Base-by-base conservation (phyloP, 352 stramenopile genomes). In the Pseudoperonospora humuli region DNA sequence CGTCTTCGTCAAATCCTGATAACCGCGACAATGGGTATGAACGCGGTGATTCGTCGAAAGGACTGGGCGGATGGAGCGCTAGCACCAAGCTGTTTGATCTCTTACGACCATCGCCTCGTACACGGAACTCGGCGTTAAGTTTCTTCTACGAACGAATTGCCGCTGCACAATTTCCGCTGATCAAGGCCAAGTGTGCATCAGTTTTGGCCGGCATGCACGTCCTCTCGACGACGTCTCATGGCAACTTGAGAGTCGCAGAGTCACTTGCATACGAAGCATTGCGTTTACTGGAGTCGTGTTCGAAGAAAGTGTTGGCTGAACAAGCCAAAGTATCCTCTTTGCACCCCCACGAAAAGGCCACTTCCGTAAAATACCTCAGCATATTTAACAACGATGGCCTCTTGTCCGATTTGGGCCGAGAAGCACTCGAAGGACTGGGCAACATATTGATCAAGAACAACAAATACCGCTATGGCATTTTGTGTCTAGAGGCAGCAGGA, bases 401-500 rank as follows among this genome's bases (percentile, higher is more conserved):
- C 3, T 45, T 90, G 2, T 89, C 76, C 0, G 68, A 81, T 23
- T 54, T 91, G 5, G 81, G 81, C 1, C 72, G 78, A 7, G 77
- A 91, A 32, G 54, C 67, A 3, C 52, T 93, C 0, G 81, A 93
- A 39, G 70, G 54, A 43, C 50, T 90, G 3, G 78, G 81, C 5
- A 86, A 87, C 38, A 65, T 89, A 20, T 61, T 93, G 40, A 80
- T 87, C 38, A 82, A 86, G 54, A 91, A 86, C 41, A 76, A 84
- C 26, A 93, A 93, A 45, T 93, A 93, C 39, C 79, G 76, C 11
- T 91, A 86, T 33, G 79, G 78, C 2, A 86, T 93, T 25, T 27
- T 86, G 41, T 86, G 76, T 31, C 54, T 91, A 1, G 81, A 93
- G 54, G 73, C 77, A n/a, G 81, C 81, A 1, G 48, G 64, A 2